Percentiles rank a stretch among this genome's conserved stretches.
These are phyloP conservation scores for Aspergillus taichungensis DNA, from an alignment of 495 filamentous ascomycete species.

Conservation along the genomic window DNA sequence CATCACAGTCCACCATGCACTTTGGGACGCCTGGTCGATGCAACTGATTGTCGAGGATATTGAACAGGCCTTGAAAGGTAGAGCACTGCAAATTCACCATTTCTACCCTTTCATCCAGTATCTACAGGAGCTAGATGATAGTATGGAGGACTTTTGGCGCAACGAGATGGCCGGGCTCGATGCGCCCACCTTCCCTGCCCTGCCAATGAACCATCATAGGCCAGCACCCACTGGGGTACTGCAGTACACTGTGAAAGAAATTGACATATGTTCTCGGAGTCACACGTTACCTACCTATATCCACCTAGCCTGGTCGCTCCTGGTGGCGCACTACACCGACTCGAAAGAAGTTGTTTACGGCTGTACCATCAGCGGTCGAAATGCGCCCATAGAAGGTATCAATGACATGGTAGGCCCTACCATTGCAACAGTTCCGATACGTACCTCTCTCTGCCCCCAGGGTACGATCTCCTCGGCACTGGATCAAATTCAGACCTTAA, in stretches of 20 bases:
- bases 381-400: constrained; percentile 22
- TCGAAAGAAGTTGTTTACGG: constrained; percentile 26
- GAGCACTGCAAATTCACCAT: background rate
- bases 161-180: constrained; percentile 23
- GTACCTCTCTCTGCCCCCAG: constrained; percentile 22
- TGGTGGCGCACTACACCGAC: constrained; percentile 17
- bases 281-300: constrained; percentile 17
- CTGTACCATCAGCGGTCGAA: constrained; percentile 21
- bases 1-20: constrained; percentile 10
- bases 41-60: constrained; percentile 7
- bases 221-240: constrained; percentile 5
- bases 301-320: constrained; percentile 26
- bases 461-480: constrained; percentile 22
- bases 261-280: background rate
- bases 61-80: background rate
- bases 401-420: constrained; percentile 28
- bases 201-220: constrained; percentile 37
- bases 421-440: constrained; percentile 39
- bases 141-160: constrained; percentile 16
- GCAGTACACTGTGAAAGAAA: background rate
- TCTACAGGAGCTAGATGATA: constrained; percentile 5
- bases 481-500: constrained; percentile 24
- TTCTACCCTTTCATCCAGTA: constrained; percentile 17
- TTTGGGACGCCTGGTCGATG: constrained; percentile 14
- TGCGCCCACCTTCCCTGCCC: constrained; percentile 33